Percentiles rank a stretch among this genome's conserved stretches.
Evolutionary conservation across 345 rosid species (phyloP).

Genomic region (Euphorbia lathyris): DNA sequence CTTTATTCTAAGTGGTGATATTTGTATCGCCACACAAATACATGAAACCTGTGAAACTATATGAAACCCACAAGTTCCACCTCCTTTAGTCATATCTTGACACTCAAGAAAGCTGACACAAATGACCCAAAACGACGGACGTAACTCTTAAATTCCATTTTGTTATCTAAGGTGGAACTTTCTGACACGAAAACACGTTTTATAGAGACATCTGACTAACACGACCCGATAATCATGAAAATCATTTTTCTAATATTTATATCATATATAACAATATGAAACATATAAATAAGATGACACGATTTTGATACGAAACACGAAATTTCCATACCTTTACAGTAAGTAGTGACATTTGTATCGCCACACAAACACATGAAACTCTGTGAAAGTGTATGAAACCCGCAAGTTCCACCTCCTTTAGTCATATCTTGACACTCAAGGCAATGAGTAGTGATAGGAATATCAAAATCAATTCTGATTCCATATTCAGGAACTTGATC

Average conservation of each 20-base stretch:
- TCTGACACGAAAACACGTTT: too few relatives aligned
- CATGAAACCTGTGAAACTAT: slow-evolving; percentile 49
- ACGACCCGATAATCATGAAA: too few relatives aligned
- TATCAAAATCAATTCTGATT: slow-evolving; percentile 71
- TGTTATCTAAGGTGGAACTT: too few relatives aligned
- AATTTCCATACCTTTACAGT: slow-evolving; percentile 55
- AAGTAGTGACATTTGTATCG: slow-evolving; percentile 58
- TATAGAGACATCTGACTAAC: too few relatives aligned
- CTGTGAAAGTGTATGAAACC: slow-evolving; percentile 55
- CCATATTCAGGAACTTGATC: slow-evolving; percentile 85
- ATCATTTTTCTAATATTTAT: too few relatives aligned
- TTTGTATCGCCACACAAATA: slow-evolving; percentile 66
- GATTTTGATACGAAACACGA: too few relatives aligned
- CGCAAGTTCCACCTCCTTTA: slow-evolving; percentile 77
- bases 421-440: slow-evolving; percentile 76
- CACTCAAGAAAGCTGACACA: too few relatives aligned
- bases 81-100: slow-evolving; percentile 72
- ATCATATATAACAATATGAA: too few relatives aligned
- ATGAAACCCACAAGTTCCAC: slow-evolving; percentile 73
- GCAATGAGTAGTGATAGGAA: slow-evolving; percentile 71
- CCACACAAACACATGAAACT: slow-evolving; percentile 64
- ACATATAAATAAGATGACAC: too few relatives aligned
- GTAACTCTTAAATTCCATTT: too few relatives aligned
- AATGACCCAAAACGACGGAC: too few relatives aligned
- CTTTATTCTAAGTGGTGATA: slow-evolving; percentile 63